Evolutionary conservation across 148 eudicot species (phyloP), one percentile per base, ranked within the genome.

Genomic region (Camellia lanceoleosa): DNA sequence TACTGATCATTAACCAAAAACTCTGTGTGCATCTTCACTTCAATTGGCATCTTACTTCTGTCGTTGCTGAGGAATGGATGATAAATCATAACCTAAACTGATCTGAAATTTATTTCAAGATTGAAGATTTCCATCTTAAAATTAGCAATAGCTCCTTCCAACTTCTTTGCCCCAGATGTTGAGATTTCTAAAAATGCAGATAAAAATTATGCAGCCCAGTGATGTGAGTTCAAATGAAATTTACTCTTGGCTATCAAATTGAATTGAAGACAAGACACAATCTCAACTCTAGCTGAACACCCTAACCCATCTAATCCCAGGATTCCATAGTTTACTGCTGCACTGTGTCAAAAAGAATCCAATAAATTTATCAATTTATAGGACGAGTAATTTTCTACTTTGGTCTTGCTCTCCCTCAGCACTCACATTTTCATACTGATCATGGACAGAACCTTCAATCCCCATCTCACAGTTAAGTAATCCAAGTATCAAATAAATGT

Each of bases 381-480:
- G 38, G 56, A 54, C 51, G 2, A 79, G 15, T 9, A 70, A 8
- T 47, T 44, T 56, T 73, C 42, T 47, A 71, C 61, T 38, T 71
- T 13, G 61, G 51, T 49, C 46, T 61, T 61, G 11, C 38, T 18
- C 30, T 60, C 63, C 46, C 23, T 59, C 54, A 23, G 16, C 30
- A 41, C 42, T 4, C 79, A 38, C 79, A 59, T 73, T 55, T 46
- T 68, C 46, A 38, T 61, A 79, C 3, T 15, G 68, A 19, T 62
- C 69, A 79, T n/a, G 41, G 23, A n/a, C 44, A 81, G 44, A 72
- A 72, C 52, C 59, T 77, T 78, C 78, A 77, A 88, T 81, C 77
- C 77, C 80, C 81, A 83, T 78, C 72, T 94, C 94, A 80, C 80
- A 83, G 64, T 44, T 72, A 75, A 94, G 77, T 78, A 89, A 83